A percentile compares a stretch with the other conserved stretches of the same genome.
Conservation (phyloP, 257 asterid species). For the Jasminum sambac region DNA sequence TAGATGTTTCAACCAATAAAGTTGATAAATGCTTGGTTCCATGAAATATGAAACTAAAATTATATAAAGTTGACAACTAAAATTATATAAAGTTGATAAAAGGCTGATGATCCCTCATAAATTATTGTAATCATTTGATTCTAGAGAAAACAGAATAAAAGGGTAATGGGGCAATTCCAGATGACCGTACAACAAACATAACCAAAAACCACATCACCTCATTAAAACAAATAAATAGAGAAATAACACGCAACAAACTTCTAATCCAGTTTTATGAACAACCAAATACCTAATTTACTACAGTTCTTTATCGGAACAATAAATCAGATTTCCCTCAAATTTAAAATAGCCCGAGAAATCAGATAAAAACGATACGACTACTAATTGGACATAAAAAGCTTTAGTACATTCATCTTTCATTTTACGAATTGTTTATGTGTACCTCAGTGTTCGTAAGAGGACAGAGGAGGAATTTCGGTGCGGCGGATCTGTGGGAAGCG, state of each 20-base stretch:
- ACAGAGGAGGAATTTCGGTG: slow-evolving; percentile 28
- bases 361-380: not conserved
- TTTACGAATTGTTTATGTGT: not conserved
- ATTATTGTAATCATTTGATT: not conserved
- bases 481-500: slow-evolving; percentile 36
- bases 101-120: not conserved
- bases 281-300: not conserved
- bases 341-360: not conserved
- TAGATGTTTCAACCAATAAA: no score
- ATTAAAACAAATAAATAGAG: not conserved
- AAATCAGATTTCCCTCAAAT: not conserved
- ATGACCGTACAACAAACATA: not conserved
- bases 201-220: not conserved
- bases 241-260: not conserved
- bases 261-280: not conserved
- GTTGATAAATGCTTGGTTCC: no score
- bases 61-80: no score
- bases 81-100: no score
- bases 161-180: not conserved
- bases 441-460: slow-evolving; percentile 40
- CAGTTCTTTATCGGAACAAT: not conserved
- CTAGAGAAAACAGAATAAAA: not conserved
- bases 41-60: no score
- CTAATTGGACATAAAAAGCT: not conserved
- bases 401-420: not conserved